A percentile compares a stretch with the other conserved stretches of the same genome.
Conservation (phyloP, 495 filamentous ascomycete species). For the Ascobolus immersus region DNA sequence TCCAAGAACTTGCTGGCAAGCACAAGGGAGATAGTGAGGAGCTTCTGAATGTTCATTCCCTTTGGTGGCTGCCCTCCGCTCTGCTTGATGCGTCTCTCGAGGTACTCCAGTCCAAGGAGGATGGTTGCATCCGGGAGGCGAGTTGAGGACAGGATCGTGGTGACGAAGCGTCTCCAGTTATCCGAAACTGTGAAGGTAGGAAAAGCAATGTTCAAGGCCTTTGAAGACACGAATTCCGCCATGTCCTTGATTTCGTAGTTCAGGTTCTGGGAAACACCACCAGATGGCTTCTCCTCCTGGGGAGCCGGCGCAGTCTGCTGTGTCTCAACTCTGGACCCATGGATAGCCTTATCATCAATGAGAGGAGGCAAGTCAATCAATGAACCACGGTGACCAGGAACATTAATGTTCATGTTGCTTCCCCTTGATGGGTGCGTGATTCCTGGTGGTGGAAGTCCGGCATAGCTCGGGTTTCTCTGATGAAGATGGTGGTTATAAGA, state of each 20-base stretch:
- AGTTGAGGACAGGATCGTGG: conserved; percentile 79
- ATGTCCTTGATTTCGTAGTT: conserved; percentile 98
- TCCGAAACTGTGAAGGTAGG: background rate
- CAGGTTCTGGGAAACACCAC: conserved; percentile 82
- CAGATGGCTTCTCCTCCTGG: conserved; percentile 18
- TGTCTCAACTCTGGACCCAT: background rate
- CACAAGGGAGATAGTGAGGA: conserved; percentile 68
- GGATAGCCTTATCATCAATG: background rate
- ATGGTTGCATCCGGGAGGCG: conserved; percentile 89
- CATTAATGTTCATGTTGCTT: too few species aligned
- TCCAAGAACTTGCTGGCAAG: conserved; percentile 96
- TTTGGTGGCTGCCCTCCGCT: conserved; percentile 34
- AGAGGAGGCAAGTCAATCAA: background rate
- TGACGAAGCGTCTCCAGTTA: conserved; percentile 73
- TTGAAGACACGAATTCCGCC: conserved; percentile 91
- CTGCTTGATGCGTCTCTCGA: conserved; percentile 58
- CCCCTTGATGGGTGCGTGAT: too few species aligned
- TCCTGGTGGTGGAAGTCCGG: too few species aligned
- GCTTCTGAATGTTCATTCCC: conserved; percentile 42
- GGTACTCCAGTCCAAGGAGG: conserved; percentile 70
- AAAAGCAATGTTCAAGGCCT: conserved; percentile 60
- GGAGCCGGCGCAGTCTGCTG: background rate
- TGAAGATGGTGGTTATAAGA: too few species aligned
- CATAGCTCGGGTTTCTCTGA: too few species aligned
- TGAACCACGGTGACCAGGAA: too few species aligned